Evolutionary conservation across 2,329 filamentous ascomycete species (phyloP), one percentile per base, ranked within the genome.

Genomic region (Clarireedia monteithiana): DNA sequence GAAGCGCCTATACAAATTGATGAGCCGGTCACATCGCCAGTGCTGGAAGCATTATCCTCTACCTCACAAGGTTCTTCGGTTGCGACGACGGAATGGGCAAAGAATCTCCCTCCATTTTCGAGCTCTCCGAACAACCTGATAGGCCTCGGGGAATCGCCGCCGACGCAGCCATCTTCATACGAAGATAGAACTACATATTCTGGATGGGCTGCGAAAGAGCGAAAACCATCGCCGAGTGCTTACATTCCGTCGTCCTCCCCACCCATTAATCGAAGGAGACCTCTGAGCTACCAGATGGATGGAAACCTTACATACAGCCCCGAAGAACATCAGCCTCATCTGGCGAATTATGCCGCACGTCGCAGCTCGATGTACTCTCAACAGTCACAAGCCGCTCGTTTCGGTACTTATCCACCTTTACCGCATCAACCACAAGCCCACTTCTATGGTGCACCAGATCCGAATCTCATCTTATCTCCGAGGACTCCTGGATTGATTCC

Each of bases 351-450:
- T 42, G 68, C 68, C 48, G 68, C 73, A 60, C 66, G 76, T 56
- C 70, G 79, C 66, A 73, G 75, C 27, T 80, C 80, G 47, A 76
- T 79, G 72, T 77, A 79, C 62, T 78, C 79, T 6, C 75, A 76
- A 23, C 73, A 71, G 49, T 67, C 73, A 12, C 56, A 48, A 42
- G 49, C 48, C 14, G 63, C 72, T 4, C 73, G 74, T 12, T 77
- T 80, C 55, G 66, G 71, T 58, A 68, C 75, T 38, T 77, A 82
- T 51, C 83, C 82, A n/a, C 85, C 86, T 3, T 78, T 86, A 9
- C 87, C 88, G 3, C 88, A 91, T 67, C 81, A 89, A 58, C 79
- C 84, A 1, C 88, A 91, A 69, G 72, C 87, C 17, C 88, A 91
- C 71, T 92, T 88, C 69, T 91, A 90, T 68, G 80, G 84, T 46